Base-by-base conservation (phyloP, 2,329 filamentous ascomycete species). In the Hymenotorrendiella dingleyae region DNA sequence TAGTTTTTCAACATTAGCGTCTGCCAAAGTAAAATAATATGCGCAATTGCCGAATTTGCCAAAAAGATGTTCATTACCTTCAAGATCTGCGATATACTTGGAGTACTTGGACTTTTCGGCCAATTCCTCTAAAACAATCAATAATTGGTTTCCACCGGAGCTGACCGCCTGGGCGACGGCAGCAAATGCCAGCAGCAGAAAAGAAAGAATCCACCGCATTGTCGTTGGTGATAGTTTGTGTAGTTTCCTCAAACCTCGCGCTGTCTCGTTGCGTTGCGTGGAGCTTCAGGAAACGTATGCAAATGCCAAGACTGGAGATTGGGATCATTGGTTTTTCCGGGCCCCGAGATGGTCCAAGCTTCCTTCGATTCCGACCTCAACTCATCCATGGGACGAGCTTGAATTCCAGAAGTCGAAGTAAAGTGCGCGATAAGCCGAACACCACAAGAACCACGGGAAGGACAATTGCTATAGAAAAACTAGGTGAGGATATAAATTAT, bases 71-170 rank as follows among this genome's bases (percentile, higher is more conserved):
- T 36, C 20, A 73, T 61, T 70, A 86, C 86, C 73, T 62, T 78
- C 72, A 46, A 93, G 65, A 61, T 89, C 84, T 43, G 73, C 76
- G 52, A 89, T 71, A 64, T 97, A 91, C 58, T 82, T 84, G 45
- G 85, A 86, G 67, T 95, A 98, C 54, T 77, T 76, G 55, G 76
- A 77, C 73, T 90, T 88, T 61, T 95, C 87, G 30, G 78, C 74
- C 50, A 80, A 73, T 57, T 94, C 84, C 59, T 97, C 91, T 40
- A 95, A 67, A 46, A 98, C 76, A 48, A 94, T 89, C 59, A 98
- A 73, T 65, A 97, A 67, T 62, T 88, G 78, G 65, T 77, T 78
- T 47, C 91, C 93, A 36, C 80, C 75, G 50, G 82, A 83, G 70
- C 90, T 95, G 59, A 84, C 68, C 44, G 89, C 89, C 64, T 83